Conservation (phyloP, 2,329 filamentous ascomycete species). For the Ophiocordyceps sinensis region DNA sequence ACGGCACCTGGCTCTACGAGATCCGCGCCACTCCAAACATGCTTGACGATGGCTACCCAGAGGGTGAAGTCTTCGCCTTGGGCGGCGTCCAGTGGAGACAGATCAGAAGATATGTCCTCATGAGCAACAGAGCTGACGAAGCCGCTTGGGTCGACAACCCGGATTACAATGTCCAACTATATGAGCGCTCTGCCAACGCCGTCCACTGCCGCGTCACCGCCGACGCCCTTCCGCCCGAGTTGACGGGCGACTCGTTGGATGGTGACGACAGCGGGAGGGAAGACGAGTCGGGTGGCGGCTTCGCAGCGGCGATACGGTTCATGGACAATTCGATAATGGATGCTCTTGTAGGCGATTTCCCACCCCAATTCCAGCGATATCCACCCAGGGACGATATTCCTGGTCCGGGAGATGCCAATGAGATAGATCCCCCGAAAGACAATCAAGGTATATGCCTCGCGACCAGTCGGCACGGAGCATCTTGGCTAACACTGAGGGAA, state of each 20-base stretch:
- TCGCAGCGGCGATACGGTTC: neutral
- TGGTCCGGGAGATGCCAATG: neutral
- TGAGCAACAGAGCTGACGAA: neutral
- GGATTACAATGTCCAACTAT: neutral
- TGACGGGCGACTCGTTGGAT: too few species aligned
- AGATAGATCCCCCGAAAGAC: neutral
- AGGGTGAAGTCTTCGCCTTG: slow-evolving; percentile 2
- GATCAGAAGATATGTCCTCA: slow-evolving; percentile 2
- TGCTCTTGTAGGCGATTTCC: neutral
- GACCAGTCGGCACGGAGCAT: neutral
- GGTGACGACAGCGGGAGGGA: too few species aligned
- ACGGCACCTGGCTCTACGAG: slow-evolving; percentile 4
- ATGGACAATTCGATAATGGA: neutral
- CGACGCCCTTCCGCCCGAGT: too few species aligned
- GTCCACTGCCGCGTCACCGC: neutral
- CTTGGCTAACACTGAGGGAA: neutral
- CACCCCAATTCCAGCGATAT: neutral
- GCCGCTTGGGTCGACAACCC: neutral
- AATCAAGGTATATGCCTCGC: too few species aligned
- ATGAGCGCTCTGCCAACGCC: neutral
- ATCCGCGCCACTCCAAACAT: slow-evolving; percentile 3
- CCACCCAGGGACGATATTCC: neutral
- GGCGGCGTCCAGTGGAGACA: slow-evolving; percentile 3
- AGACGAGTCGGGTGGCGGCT: too few species aligned
- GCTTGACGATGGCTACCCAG: slow-evolving; percentile 1